Evolutionary conservation across 2,329 filamentous ascomycete species (phyloP).

Genomic region (Sclerotiophoma versabilis): DNA sequence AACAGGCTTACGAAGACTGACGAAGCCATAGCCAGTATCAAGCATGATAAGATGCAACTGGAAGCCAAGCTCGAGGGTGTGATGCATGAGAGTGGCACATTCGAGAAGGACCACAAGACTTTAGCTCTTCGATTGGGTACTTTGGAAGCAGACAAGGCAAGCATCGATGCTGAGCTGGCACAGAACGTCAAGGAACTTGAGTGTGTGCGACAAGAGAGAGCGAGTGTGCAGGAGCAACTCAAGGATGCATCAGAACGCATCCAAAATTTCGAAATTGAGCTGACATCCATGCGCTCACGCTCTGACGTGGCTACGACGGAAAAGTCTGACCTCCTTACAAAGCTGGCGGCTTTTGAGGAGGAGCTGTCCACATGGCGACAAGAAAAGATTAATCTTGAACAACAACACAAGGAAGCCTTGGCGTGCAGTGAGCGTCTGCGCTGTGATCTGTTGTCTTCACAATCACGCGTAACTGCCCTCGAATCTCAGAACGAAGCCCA

Average conservation of each 20-base stretch:
- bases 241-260: constrained; percentile 12
- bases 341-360: constrained; percentile 19
- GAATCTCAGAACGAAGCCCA: constrained; percentile 32
- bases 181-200: constrained; percentile 8
- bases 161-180: constrained; percentile 3
- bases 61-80: constrained; percentile 7
- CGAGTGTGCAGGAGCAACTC: constrained; percentile 16
- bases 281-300: constrained; percentile 23
- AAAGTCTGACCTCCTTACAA: constrained; percentile 26
- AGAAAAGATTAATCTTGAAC: constrained; percentile 3
- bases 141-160: constrained; percentile 14
- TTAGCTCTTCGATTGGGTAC: constrained; percentile 6
- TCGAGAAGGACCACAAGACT: constrained; percentile 9
- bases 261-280: constrained; percentile 23
- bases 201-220: constrained; percentile 8
- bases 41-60: neutral
- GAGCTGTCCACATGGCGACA: neutral
- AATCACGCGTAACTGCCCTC: constrained; percentile 22
- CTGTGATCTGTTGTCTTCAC: constrained; percentile 24
- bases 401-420: constrained; percentile 13
- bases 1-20: neutral
- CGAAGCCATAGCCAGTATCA: neutral
- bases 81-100: constrained; percentile 4
- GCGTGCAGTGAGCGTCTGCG: constrained; percentile 20
- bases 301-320: constrained; percentile 26